Percentiles rank a stretch among this genome's conserved stretches.
Conservation (phyloP, 2,329 filamentous ascomycete genomes). For the Lecanicillium sp. region DNA sequence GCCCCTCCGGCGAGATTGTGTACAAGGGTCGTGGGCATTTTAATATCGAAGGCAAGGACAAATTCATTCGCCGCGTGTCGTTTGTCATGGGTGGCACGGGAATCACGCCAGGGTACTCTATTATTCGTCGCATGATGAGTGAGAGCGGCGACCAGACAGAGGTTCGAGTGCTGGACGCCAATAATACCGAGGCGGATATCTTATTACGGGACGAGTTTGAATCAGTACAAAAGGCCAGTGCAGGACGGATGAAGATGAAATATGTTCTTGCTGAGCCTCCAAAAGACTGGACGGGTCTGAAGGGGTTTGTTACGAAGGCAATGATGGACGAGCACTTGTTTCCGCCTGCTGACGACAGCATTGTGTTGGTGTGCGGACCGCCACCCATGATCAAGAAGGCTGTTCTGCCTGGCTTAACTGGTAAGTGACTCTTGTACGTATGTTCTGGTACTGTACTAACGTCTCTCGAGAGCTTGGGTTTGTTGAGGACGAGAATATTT, state of each 20-base stretch:
- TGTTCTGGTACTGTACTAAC: neutral
- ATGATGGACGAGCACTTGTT: conserved; percentile 33
- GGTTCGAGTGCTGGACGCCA: conserved; percentile 38
- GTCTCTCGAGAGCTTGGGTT: neutral
- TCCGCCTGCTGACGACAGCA: conserved; percentile 28
- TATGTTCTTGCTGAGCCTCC: conserved; percentile 38
- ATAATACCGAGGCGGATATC: conserved; percentile 56
- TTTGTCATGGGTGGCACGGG: conserved; percentile 43
- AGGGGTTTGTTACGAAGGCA: conserved; percentile 33
- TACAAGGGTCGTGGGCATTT: conserved; percentile 40
- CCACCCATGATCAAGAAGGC: conserved; percentile 43
- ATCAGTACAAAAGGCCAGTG: conserved; percentile 35
- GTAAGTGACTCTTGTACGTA: conserved; percentile 8
- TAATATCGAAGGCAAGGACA: conserved; percentile 30
- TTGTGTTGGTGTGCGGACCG: conserved; percentile 41
- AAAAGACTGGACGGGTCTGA: conserved; percentile 35
- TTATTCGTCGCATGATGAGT: conserved; percentile 35
- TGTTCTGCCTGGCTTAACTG: conserved; percentile 37
- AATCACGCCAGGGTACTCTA: conserved; percentile 39
- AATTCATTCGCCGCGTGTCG: conserved; percentile 33
- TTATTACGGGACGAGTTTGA: conserved; percentile 48
- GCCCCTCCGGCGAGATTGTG: conserved; percentile 41
- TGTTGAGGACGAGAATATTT: conserved; percentile 6
- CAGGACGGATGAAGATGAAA: conserved; percentile 32
- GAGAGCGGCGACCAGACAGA: conserved; percentile 25